These are phyloP conservation scores for Chamaenerion angustifolium DNA, from an alignment of 345 rosid species.

Conservation along the genomic window DNA sequence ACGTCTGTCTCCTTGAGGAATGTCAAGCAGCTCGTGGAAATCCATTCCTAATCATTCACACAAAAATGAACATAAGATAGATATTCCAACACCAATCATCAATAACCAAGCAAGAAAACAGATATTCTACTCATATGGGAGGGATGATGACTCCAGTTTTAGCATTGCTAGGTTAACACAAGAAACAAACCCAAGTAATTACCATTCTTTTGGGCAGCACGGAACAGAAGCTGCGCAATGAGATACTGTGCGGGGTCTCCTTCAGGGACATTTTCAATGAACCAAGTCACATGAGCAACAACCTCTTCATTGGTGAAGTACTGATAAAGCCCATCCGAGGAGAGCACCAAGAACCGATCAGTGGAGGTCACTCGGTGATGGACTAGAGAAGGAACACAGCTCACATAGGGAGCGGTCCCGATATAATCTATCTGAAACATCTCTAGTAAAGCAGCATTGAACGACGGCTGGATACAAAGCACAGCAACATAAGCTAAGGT, in stretches of 20 bases:
- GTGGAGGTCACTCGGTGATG: slow-evolving; percentile 82
- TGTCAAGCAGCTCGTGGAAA: slow-evolving; percentile 82
- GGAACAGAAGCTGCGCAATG: slow-evolving; percentile 78
- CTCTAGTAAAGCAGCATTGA: slow-evolving; percentile 77
- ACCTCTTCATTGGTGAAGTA: slow-evolving; percentile 94
- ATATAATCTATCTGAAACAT: slow-evolving; percentile 60
- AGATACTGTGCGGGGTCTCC: slow-evolving; percentile 98
- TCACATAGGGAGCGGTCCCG: slow-evolving; percentile 64
- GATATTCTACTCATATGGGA: no score
- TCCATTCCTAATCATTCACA: slow-evolving; percentile 76
- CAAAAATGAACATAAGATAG: no score
- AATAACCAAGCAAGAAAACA: no score
- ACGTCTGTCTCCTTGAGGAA: slow-evolving; percentile 86
- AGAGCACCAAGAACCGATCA: slow-evolving; percentile 79
- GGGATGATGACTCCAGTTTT: no score
- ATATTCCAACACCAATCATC: no score
- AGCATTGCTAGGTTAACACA: no score
- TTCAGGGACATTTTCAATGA: slow-evolving; percentile 89
- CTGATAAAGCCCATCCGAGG: slow-evolving; percentile 89
- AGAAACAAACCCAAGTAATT: slow-evolving; percentile 9
- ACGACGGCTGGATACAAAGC: slow-evolving; percentile 48
- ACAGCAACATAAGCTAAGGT: slow-evolving; percentile 1
- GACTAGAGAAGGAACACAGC: slow-evolving; percentile 57
- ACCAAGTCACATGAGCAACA: slow-evolving; percentile 93
- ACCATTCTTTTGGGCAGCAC: slow-evolving; percentile 97